These are phyloP conservation scores for slime mould (Dictyostelium discoideum) DNA, from an alignment of 78 protist genomes.

Conservation along the genomic window dicty_2.7 NC_007089.4:5136501-5137000, in stretches of 20 bases:
- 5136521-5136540: conserved; percentile 39
- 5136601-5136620: not conserved
- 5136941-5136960: not conserved
- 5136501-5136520: conserved; percentile 52
- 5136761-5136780: not conserved
- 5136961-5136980: not conserved
- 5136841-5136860: not conserved
- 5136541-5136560: conserved; percentile 75
- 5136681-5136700: conserved; percentile 78
- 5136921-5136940: too few species aligned
- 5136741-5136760: not conserved
- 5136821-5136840: not conserved
- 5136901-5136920: not conserved
- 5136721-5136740: conserved; percentile 20
- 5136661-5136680: not conserved
- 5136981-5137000: not conserved
- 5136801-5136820: too few species aligned
- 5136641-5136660: conserved; percentile 83
- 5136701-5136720: conserved; percentile 68
- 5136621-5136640: conserved; percentile 48
- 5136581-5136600: not conserved
- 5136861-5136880: not conserved
- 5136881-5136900: not conserved
- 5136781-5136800: not conserved
- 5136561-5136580: conserved; percentile 38